phyloP scores from a whole-genome alignment of 805 yeast genomes.

The Starmerella asiatica region DNA sequence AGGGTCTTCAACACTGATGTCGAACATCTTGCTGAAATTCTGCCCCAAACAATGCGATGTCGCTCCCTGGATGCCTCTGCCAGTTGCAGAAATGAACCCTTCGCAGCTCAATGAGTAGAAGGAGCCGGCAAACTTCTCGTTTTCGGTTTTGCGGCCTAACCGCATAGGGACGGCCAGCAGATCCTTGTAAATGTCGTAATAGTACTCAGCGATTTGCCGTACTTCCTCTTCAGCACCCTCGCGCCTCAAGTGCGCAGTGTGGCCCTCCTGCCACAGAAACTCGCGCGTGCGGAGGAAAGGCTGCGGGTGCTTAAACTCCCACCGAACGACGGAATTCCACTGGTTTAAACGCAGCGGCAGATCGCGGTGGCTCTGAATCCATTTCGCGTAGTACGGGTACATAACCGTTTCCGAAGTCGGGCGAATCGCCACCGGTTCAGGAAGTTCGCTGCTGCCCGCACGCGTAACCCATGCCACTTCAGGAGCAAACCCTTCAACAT shows the following conservation, averaged over 20 bases:
- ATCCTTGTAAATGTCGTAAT: constrained; percentile 74
- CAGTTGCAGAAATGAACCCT: constrained; percentile 95
- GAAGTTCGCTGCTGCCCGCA: constrained; percentile 88
- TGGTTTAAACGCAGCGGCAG: constrained; percentile 92
- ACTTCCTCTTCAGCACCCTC: constrained; percentile 79
- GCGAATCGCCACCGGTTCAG: constrained; percentile 97
- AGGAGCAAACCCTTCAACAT: constrained; percentile 97
- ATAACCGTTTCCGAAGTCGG: constrained; percentile 99
- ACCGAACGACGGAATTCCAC: constrained; percentile 99
- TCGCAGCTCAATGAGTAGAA: constrained; percentile 89
- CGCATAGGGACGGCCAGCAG: constrained; percentile 94
- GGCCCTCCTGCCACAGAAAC: constrained; percentile 99
- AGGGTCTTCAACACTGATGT: constrained; percentile 90
- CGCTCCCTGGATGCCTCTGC: constrained; percentile 99
- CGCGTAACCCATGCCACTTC: constrained; percentile 99
- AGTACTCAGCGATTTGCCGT: constrained; percentile 68
- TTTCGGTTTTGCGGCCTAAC: constrained; percentile 89
- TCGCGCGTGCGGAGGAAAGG: constrained; percentile 98
- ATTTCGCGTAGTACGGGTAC: constrained; percentile 98
- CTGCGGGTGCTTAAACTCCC: constrained; percentile 99
- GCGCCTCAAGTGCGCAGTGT: constrained; percentile 83
- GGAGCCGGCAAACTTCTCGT: constrained; percentile 98
- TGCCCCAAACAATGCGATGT: constrained; percentile 97
- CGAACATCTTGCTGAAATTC: constrained; percentile 97
- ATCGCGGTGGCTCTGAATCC: constrained; percentile 98